Base-by-base conservation (phyloP, 768 basidiomycete genomes). In the Termitomyces eurrhizus region DNA sequence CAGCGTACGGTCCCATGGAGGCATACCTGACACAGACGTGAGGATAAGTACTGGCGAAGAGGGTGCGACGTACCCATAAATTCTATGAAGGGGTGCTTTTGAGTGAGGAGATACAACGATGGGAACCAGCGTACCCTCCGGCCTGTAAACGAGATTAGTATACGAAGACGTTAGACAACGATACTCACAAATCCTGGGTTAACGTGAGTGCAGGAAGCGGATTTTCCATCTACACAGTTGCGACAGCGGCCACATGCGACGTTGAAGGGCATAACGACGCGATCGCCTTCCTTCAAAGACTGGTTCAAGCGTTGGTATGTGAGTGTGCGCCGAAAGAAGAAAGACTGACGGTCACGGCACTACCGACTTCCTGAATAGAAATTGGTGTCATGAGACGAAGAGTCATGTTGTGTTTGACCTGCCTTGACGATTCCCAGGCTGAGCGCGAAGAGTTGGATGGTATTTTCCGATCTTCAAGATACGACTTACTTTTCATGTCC, bases 201-300 rank as follows among this genome's bases (percentile, higher is more conserved):
- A 12, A 85, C 83, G 52, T 78, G 68, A 3, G 82, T 84, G 67
- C 83, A 85, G 67, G 83, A 84, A 0, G 81, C 83, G 7, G 83
- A 81, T 42, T 63, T 75, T 12, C 79, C 77, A 64, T 79, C 78
- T 55, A 83, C 82, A 62, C 83, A 84, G 64, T 85, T 85, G 60
- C 75, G 63, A 74, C 83, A 84, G 21, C 81, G 79, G 16, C 83
- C 83, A 62, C 83, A 84, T 0, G 80, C 82, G 35, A 84, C 83
- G 59, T 84, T 84, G 73, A 84, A 84, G 1, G 82, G 83, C 76
- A 83, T 80, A 26, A 84, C 82, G n/a, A 84, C 82, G 35, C 83
- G 77, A 64, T 85, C 83, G 14, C 83, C 83, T 61, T 21, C 78
- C 70, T 83, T 80, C 46, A 84, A 66, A 9, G 81, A 72, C 80